Conservation (phyloP, 352 stramenopile species). For the Globisporangium acanthophoron region DNA sequence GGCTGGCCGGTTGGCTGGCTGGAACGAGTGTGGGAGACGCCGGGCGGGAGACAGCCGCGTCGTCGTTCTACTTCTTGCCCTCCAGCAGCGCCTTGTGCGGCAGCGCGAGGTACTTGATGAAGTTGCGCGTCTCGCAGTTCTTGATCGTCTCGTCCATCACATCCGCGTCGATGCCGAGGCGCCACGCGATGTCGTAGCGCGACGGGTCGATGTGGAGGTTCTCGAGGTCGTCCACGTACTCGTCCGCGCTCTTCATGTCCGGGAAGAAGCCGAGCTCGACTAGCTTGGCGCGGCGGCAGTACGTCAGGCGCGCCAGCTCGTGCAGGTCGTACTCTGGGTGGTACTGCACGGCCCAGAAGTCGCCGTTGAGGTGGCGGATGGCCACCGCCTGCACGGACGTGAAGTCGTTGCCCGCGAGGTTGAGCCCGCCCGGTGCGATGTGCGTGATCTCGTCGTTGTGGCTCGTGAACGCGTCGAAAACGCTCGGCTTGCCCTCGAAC, state of each 20-base stretch:
- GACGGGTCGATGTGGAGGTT: constrained; percentile 62
- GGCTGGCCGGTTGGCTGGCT: background rate
- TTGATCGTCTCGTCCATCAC: constrained; percentile 78
- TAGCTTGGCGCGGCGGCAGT: constrained; percentile 64
- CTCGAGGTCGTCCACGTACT: constrained; percentile 74
- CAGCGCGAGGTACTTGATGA: constrained; percentile 79
- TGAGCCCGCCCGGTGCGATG: constrained; percentile 51
- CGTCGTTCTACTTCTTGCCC: constrained; percentile 7
- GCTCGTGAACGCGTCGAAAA: constrained; percentile 79
- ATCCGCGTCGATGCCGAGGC: constrained; percentile 66
- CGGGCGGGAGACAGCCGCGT: background rate
- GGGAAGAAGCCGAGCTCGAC: constrained; percentile 67
- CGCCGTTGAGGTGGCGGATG: constrained; percentile 65
- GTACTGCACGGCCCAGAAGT: constrained; percentile 85
- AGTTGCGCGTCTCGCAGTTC: constrained; percentile 79
- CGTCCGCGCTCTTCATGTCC: constrained; percentile 58
- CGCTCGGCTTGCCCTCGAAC: constrained; percentile 73
- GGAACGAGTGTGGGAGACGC: too few species aligned
- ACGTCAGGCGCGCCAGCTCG: constrained; percentile 67
- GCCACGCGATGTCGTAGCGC: constrained; percentile 77
- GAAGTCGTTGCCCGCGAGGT: constrained; percentile 61
- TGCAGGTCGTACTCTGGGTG: constrained; percentile 82
- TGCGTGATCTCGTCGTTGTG: constrained; percentile 83
- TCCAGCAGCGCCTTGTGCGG: constrained; percentile 55
- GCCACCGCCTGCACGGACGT: constrained; percentile 67